Conservation (phyloP, 225 moss, liverwort and hornwort species). For the Climacium dendroides region DNA sequence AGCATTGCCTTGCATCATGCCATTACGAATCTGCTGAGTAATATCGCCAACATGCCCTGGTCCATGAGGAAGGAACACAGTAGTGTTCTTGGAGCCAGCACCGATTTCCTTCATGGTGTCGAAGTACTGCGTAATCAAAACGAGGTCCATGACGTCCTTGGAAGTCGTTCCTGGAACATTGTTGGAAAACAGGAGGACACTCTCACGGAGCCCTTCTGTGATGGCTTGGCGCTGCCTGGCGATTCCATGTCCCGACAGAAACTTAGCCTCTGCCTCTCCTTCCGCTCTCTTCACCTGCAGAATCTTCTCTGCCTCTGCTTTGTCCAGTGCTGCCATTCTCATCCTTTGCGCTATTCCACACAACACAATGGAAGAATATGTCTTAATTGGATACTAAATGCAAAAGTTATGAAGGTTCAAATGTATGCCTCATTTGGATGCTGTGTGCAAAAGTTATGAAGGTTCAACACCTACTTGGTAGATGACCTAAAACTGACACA, state of each 20-base stretch:
- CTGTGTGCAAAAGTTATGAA: background rate
- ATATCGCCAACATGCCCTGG: conserved; percentile 77
- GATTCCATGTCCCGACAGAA: conserved; percentile 69
- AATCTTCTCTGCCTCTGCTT: conserved; percentile 96
- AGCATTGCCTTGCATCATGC: conserved; percentile 54
- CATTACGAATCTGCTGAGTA: conserved; percentile 72
- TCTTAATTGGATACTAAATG: background rate
- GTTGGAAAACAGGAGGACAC: conserved; percentile 69
- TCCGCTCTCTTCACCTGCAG: conserved; percentile 84
- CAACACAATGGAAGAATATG: background rate
- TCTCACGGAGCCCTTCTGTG: conserved; percentile 83
- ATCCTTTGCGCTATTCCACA: conserved; percentile 66
- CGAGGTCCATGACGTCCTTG: conserved; percentile 96
- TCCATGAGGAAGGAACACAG: conserved; percentile 87
- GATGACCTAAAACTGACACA: background rate
- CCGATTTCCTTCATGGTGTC: conserved; percentile 99
- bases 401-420: background rate
- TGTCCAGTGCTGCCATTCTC: conserved; percentile 83
- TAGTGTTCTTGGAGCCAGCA: conserved; percentile 61
- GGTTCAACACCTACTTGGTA: background rate
- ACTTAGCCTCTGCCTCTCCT: conserved; percentile 92
- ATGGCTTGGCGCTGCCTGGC: conserved; percentile 93
- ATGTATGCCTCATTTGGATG: background rate
- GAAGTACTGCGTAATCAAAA: conserved; percentile 88
- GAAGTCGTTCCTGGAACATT: conserved; percentile 83